These are phyloP conservation scores for Euphorbia lathyris DNA, from an alignment of 345 rosid genomes.

Conservation along the genomic window DNA sequence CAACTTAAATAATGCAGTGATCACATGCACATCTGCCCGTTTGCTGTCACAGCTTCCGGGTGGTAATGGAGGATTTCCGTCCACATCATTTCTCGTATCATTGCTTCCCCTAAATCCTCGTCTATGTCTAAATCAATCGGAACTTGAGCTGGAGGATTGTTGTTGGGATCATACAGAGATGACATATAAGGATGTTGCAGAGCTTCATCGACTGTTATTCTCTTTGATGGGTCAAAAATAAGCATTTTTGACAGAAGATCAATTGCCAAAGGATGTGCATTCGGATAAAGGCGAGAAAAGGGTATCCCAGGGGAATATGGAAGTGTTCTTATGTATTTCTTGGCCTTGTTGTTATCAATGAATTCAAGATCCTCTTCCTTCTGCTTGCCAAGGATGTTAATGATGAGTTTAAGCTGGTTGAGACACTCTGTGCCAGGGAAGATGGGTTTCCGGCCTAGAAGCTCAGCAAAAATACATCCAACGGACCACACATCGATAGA, in stretches of 20 bases:
- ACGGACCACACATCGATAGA: slow-evolving; percentile 91
- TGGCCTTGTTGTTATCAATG: slow-evolving; percentile 72
- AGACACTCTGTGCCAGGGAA: slow-evolving; percentile 81
- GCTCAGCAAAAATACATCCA: slow-evolving; percentile 85
- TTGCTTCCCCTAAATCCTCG: slow-evolving; percentile 61
- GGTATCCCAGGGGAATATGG: slow-evolving; percentile 51
- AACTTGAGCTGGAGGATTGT: slow-evolving; percentile 62
- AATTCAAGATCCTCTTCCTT: slow-evolving; percentile 69
- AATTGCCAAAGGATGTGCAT: slow-evolving; percentile 61
- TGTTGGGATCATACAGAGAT: slow-evolving; percentile 52
- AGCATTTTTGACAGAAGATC: slow-evolving; percentile 82
- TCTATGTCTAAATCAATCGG: slow-evolving; percentile 70
- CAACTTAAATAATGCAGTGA: too few relatives aligned
- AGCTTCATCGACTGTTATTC: slow-evolving; percentile 76
- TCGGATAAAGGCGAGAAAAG: slow-evolving; percentile 55
- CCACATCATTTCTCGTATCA: slow-evolving; percentile 84
- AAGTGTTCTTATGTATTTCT: slow-evolving; percentile 58
- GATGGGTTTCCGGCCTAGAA: slow-evolving; percentile 74
- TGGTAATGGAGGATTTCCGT: slow-evolving; percentile 72
- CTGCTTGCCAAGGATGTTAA: slow-evolving; percentile 71
- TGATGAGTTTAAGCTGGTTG: slow-evolving; percentile 75
- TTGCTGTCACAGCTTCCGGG: slow-evolving; percentile 37
- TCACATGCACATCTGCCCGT: slow-evolving; percentile 30
- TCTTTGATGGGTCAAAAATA: slow-evolving; percentile 71
- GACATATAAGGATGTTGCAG: slow-evolving; percentile 88